Evolutionary conservation across 2,329 filamentous ascomycete species (phyloP), one percentile per base, ranked within the genome.

Genomic region (Colletotrichum caudatum): DNA sequence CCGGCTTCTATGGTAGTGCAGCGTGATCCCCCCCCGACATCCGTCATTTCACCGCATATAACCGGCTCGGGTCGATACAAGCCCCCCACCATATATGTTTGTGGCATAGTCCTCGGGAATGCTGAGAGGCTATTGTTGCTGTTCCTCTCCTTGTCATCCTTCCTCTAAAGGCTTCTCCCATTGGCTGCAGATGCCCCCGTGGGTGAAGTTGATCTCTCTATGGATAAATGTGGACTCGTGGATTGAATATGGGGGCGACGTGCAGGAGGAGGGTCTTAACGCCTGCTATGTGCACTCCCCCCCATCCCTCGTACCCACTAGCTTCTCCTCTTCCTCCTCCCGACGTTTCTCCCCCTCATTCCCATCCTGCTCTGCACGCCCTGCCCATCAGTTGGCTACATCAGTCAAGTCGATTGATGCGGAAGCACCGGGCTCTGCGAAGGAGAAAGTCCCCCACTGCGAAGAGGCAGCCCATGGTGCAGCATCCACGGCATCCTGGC

Each of bases 391-490:
- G 16, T 59, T 26, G 61, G 61, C n/a, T 33, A n/a, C 23, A 29
- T 41, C 23, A n/a, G 26, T 51, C 5, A 18, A 63, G 26, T 46
- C 26, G 48, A 29, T 61, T 33, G 35, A n/a, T 20, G 35, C 54
- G 23, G 39, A 23, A 39, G 35, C 23, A 58, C 14, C 51, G 48
- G 69, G 39, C 16, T 69, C 59, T 14, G 66, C 56, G 33, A 72
- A 72, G 33, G 73, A 75, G 75, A 88, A 87, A 7, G 77, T 76
- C 69, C 87, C 88, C 86, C 86, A 89, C 41, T 79, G 78, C 29
- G 85, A 88, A 48, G 75, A 78, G 18, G 82, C 87, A 35, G 79
- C 75, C 87, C 86, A 89, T 2, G 82, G 83, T 39, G 82, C 81
- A 16, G 73, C 77, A 35, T 85, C 82, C 2, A 85, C 84, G 12